Conservation (phyloP, 371 early-diverging fungal genomes). For the Encephalitozoon cuniculi region DNA sequence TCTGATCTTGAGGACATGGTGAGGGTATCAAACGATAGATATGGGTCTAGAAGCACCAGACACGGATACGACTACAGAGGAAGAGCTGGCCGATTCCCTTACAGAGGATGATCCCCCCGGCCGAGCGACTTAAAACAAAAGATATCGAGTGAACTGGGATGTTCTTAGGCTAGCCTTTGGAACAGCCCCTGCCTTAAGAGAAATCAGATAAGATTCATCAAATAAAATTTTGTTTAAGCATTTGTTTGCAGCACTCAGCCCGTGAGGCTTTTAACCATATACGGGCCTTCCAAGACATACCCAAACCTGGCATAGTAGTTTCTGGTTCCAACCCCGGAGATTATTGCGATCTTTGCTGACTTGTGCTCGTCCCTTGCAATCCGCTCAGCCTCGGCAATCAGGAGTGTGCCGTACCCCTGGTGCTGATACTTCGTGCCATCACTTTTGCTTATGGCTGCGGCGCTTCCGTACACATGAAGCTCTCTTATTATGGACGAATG, state of each 20-base stretch:
- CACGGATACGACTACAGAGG: slow-evolving; percentile 25
- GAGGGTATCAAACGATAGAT: neutral
- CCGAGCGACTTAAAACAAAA: slow-evolving; percentile 26
- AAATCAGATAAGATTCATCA: neutral
- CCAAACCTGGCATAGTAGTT: slow-evolving; percentile 96
- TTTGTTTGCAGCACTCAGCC: neutral
- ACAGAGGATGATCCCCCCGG: slow-evolving; percentile 2
- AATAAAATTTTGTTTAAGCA: slow-evolving; percentile 22
- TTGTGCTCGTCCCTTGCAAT: slow-evolving; percentile 96
- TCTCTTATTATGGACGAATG: slow-evolving; percentile 81
- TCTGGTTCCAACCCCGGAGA: slow-evolving; percentile 91
- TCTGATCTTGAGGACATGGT: slow-evolving; percentile 71
- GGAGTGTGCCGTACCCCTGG: slow-evolving; percentile 90
- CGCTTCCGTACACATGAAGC: slow-evolving; percentile 95
- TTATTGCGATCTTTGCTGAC: slow-evolving; percentile 84
- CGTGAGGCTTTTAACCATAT: slow-evolving; percentile 60
- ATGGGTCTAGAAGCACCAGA: slow-evolving; percentile 14
- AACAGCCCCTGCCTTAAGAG: neutral
- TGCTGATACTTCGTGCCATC: slow-evolving; percentile 97
- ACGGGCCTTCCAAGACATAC: slow-evolving; percentile 77
- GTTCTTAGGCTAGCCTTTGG: neutral
- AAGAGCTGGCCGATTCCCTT: slow-evolving; percentile 15
- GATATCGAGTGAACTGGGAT: neutral
- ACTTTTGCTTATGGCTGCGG: slow-evolving; percentile 84
- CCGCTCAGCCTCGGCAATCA: slow-evolving; percentile 97